phyloP scores from a whole-genome alignment of 805 yeast species.

The Nakazawaea laoshanensis region DNA sequence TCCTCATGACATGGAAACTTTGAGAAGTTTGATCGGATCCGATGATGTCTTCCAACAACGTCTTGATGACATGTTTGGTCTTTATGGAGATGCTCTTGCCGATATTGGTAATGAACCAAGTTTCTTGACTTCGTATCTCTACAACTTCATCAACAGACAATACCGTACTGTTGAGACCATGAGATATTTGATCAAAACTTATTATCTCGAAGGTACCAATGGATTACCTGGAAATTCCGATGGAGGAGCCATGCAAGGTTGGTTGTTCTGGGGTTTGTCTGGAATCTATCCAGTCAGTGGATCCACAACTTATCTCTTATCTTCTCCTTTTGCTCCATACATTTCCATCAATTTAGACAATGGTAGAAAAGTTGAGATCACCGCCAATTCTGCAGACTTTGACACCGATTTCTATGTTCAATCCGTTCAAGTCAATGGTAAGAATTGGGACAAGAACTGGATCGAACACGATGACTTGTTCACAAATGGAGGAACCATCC shows the following conservation, averaged over 20 bases:
- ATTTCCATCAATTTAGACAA: slow-evolving; percentile 18
- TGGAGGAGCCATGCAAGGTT: slow-evolving; percentile 30
- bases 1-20: slow-evolving; percentile 23
- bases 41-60: slow-evolving; percentile 19
- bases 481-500: slow-evolving; percentile 17
- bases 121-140: slow-evolving; percentile 25
- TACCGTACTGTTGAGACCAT: slow-evolving; percentile 22
- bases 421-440: slow-evolving; percentile 22
- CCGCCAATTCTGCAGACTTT: slow-evolving; percentile 11
- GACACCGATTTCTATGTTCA: slow-evolving; percentile 20
- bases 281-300: slow-evolving; percentile 29
- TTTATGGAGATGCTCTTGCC: slow-evolving; percentile 20
- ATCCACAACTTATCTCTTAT: slow-evolving; percentile 23
- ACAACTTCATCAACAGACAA: slow-evolving; percentile 22
- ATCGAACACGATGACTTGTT: slow-evolving; percentile 23
- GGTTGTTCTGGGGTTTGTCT: slow-evolving; percentile 24
- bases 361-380: slow-evolving; percentile 12
- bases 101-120: slow-evolving; percentile 31
- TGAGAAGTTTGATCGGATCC: slow-evolving; percentile 20
- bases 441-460: slow-evolving; percentile 21
- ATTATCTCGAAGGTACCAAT: slow-evolving; percentile 18
- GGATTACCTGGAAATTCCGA: slow-evolving; percentile 30
- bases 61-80: slow-evolving; percentile 26
- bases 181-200: slow-evolving; percentile 20
- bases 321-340: slow-evolving; percentile 22